phyloP scores from a whole-genome alignment of 306 rosid genomes.

The Sicyos edulis region DNA sequence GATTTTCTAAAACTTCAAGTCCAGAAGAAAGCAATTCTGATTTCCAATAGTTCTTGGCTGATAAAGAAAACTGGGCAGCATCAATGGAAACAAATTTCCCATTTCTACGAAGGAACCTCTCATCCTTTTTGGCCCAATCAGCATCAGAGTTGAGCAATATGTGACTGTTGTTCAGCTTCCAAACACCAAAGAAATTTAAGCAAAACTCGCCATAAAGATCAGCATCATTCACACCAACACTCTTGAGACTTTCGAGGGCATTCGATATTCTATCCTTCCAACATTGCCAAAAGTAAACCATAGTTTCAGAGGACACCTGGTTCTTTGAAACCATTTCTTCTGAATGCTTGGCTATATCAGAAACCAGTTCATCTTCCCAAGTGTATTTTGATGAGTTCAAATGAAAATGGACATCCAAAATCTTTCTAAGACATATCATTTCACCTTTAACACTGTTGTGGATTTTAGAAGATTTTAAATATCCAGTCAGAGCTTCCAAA shows the following conservation, averaged over 20 bases:
- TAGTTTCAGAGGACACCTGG: constrained; percentile 43
- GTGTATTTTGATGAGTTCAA: constrained; percentile 27
- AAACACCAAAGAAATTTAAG: constrained; percentile 51
- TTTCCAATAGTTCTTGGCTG: constrained; percentile 45
- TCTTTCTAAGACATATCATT: constrained; percentile 44
- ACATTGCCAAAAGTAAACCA: constrained; percentile 56
- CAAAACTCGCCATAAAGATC: constrained; percentile 39
- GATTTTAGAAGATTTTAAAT: constrained; percentile 35
- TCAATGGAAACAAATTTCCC: constrained; percentile 38
- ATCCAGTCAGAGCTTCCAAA: constrained; percentile 21
- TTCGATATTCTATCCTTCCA: constrained; percentile 49
- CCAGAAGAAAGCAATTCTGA: constrained; percentile 50
- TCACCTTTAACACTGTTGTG: constrained; percentile 41
- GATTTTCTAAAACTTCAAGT: constrained; percentile 36
- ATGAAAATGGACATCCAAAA: constrained; percentile 51
- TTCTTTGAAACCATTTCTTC: constrained; percentile 29
- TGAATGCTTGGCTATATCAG: constrained; percentile 26
- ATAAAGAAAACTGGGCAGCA: constrained; percentile 29
- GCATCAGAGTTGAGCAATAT: constrained; percentile 49
- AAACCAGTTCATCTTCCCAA: constrained; percentile 33
- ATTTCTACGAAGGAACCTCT: constrained; percentile 26
- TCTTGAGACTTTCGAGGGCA: constrained; percentile 33
- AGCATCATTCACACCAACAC: constrained; percentile 29
- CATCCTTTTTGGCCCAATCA: constrained; percentile 43
- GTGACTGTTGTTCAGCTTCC: constrained; percentile 29